Evolutionary conservation across 495 filamentous ascomycete species (phyloP).

Genomic region (Daldinia vernicosa): DNA sequence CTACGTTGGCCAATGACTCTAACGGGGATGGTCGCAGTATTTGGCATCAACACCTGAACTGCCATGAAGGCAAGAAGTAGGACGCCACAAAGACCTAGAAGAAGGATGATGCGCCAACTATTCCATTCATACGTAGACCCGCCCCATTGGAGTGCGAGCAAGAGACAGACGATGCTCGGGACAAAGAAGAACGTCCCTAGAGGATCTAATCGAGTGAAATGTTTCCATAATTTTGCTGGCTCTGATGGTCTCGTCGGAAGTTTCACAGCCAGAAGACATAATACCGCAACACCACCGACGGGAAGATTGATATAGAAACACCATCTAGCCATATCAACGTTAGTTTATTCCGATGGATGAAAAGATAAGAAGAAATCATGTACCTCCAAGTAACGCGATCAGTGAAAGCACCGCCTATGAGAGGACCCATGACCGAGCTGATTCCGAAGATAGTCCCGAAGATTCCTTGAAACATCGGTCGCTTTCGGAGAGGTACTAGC

Average conservation of each 20-base stretch:
- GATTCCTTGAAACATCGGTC: conserved; percentile 62
- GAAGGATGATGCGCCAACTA: conserved; percentile 70
- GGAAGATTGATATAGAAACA: conserved; percentile 74
- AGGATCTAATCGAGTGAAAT: conserved; percentile 70
- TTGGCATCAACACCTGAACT: conserved; percentile 72
- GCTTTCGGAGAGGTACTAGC: conserved; percentile 63
- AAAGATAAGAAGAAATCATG: neutral
- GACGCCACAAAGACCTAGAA: conserved; percentile 72
- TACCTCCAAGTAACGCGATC: conserved; percentile 60
- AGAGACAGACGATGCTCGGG: conserved; percentile 72
- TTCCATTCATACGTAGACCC: conserved; percentile 76
- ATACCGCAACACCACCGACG: conserved; percentile 60
- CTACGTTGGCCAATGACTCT: conserved; percentile 77
- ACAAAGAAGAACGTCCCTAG: conserved; percentile 76
- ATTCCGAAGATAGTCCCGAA: conserved; percentile 66
- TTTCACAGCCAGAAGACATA: conserved; percentile 59
- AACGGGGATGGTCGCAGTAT: conserved; percentile 80
- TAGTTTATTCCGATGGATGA: conserved; percentile 7
- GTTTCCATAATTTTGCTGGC: conserved; percentile 49
- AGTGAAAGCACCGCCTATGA: conserved; percentile 62
- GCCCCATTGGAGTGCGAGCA: conserved; percentile 88
- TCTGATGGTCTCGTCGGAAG: conserved; percentile 48
- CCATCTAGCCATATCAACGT: conserved; percentile 44
- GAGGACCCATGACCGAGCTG: conserved; percentile 58
- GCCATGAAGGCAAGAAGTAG: conserved; percentile 68